Evolutionary conservation across 139 green algal genomes (phyloP), one percentile per base, ranked within the genome.

Genomic region (Astrephomene gubernaculifera): DNA sequence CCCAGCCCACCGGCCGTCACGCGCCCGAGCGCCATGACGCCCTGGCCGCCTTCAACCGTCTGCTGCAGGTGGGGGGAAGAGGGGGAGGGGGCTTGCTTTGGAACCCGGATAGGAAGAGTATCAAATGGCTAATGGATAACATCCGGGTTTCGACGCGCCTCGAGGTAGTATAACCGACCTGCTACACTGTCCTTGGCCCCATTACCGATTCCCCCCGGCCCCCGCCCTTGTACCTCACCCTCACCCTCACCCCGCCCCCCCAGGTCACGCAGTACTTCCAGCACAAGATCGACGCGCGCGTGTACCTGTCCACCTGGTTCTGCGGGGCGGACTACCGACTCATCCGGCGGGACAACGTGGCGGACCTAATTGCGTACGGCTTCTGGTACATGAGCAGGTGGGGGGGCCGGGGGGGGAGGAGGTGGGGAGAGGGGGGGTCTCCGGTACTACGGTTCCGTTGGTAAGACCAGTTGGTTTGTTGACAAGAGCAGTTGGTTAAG

Each of bases 381-480:
- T 88, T 87, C 71, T 87, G 65, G 54, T 87, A 87, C 82, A 87
- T 69, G 64, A 68, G 71, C 63, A 82, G 82, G 71, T 82, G 21
- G 8, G 53, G n/a, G n/a, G n/a, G n/a, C n/a, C n/a, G n/a, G n/a
- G n/a, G n/a, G n/a, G n/a, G n/a, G n/a, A n/a, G n/a, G n/a, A n/a
- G n/a, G n/a, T n/a, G n/a, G n/a, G n/a, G n/a, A n/a, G n/a, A n/a
- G n/a, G n/a, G n/a, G n/a, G n/a, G n/a, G n/a, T n/a, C n/a, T n/a
- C n/a, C n/a, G n/a, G n/a, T n/a, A n/a, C n/a, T n/a, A n/a, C n/a
- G n/a, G n/a, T n/a, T n/a, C n/a, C n/a, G n/a, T n/a, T n/a, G n/a
- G n/a, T n/a, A n/a, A n/a, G n/a, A n/a, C n/a, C n/a, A n/a, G n/a
- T n/a, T n/a, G n/a, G n/a, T n/a, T n/a, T n/a, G n/a, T n/a, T n/a